phyloP scores from a whole-genome alignment of 352 stramenopile genomes.

The Phytopythium delawarense region DNA sequence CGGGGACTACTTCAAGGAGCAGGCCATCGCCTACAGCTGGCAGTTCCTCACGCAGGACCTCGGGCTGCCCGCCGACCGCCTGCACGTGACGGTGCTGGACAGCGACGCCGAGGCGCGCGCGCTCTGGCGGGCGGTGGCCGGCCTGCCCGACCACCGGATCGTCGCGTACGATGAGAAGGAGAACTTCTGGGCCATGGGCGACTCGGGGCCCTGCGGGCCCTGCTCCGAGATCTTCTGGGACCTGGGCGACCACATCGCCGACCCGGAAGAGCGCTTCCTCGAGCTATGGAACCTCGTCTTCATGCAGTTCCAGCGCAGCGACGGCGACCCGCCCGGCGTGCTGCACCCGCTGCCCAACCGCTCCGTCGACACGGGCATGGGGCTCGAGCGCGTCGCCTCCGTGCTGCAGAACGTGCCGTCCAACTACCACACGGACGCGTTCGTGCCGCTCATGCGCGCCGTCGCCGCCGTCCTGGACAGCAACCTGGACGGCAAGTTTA shows the following conservation, averaged over 20 bases:
- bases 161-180: conserved; percentile 80
- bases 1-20: conserved; percentile 97
- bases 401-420: conserved; percentile 93
- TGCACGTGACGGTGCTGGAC: conserved; percentile 69
- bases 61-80: conserved; percentile 35
- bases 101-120: conserved; percentile 56
- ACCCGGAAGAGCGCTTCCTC: conserved; percentile 82
- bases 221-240: conserved; percentile 96
- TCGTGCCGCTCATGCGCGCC: conserved; percentile 86
- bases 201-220: conserved; percentile 91
- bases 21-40: conserved; percentile 94
- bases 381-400: conserved; percentile 93
- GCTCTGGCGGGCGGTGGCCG: conserved; percentile 54
- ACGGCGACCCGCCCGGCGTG: conserved; percentile 44
- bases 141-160: conserved; percentile 48
- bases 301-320: conserved; percentile 95
- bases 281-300: conserved; percentile 99
- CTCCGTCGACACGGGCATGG: conserved; percentile 97
- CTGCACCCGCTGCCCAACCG: conserved; percentile 85
- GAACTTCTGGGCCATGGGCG: conserved; percentile 97
- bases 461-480: conserved; percentile 45
- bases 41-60: conserved; percentile 92
- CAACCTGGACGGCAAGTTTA: conserved; percentile 2
- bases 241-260: conserved; percentile 67
- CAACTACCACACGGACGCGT: conserved; percentile 97